Conservation (phyloP, 257 asterid genomes). For the Vinca minor region DNA sequence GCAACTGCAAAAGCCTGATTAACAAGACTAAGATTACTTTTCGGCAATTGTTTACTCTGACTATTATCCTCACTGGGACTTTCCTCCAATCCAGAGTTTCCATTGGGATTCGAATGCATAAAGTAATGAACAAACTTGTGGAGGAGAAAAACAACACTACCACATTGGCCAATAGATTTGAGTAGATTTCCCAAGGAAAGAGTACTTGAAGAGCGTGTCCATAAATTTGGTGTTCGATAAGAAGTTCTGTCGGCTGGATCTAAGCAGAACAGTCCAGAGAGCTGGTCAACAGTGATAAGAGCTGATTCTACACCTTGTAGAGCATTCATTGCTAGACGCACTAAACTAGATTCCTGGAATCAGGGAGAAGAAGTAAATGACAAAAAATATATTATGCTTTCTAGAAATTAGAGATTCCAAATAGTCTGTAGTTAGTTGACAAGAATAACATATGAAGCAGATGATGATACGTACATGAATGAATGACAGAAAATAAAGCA, state of each 20-base stretch:
- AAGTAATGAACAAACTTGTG: constrained; percentile 60
- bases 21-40: constrained; percentile 39
- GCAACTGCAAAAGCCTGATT: constrained; percentile 94
- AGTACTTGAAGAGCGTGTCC: constrained; percentile 78
- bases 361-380: not conserved
- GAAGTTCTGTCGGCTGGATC: constrained; percentile 79
- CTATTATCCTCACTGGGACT: constrained; percentile 19
- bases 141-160: constrained; percentile 63
- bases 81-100: constrained; percentile 25
- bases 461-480: not conserved
- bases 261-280: constrained; percentile 50
- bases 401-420: not conserved
- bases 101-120: constrained; percentile 34
- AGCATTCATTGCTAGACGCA: constrained; percentile 82
- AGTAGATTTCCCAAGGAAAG: constrained; percentile 70
- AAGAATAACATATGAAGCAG: not conserved
- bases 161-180: constrained; percentile 67
- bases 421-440: not conserved
- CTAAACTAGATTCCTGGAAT: constrained; percentile 82
- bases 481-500: not conserved
- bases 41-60: constrained; percentile 22
- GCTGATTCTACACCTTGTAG: constrained; percentile 83
- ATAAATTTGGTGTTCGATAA: constrained; percentile 61
- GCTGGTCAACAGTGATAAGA: constrained; percentile 51
- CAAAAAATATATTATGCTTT: not conserved